Conservation (phyloP, 2,329 filamentous ascomycete species). For the Venturiaceae sp. region DNA sequence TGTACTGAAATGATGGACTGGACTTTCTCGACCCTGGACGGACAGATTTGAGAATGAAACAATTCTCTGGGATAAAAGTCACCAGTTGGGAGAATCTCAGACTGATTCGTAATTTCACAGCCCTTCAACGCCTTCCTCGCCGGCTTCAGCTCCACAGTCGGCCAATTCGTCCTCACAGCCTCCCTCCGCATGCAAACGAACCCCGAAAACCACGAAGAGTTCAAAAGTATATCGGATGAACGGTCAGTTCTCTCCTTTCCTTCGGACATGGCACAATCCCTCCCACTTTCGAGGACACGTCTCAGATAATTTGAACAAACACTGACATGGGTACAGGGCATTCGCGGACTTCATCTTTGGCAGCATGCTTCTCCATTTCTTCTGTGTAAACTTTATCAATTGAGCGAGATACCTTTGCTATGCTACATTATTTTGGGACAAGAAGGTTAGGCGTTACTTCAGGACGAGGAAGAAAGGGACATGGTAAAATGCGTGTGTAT, state of each 20-base stretch:
- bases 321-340: slow-evolving; percentile 46
- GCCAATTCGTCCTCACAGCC: slow-evolving; percentile 94
- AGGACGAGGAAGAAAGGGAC: background rate
- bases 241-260: slow-evolving; percentile 41
- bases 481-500: background rate
- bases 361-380: slow-evolving; percentile 93
- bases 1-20: no score
- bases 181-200: slow-evolving; percentile 87
- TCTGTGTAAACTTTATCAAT: slow-evolving; percentile 99
- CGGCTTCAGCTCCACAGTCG: slow-evolving; percentile 88
- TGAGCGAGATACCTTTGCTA: slow-evolving; percentile 26
- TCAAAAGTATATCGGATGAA: slow-evolving; percentile 68
- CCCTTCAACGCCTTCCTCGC: slow-evolving; percentile 98
- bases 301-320: background rate
- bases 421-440: background rate
- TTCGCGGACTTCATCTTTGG: slow-evolving; percentile 96
- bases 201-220: slow-evolving; percentile 68
- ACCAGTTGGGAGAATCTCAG: background rate
- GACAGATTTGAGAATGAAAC: background rate
- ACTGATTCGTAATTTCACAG: slow-evolving; percentile 37
- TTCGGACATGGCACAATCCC: background rate
- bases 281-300: background rate
- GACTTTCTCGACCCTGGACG: background rate
- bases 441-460: background rate
- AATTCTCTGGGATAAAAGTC: no score